Base-by-base conservation (phyloP, 106 monocot species). In the Dendrobium catenatum region DNA sequence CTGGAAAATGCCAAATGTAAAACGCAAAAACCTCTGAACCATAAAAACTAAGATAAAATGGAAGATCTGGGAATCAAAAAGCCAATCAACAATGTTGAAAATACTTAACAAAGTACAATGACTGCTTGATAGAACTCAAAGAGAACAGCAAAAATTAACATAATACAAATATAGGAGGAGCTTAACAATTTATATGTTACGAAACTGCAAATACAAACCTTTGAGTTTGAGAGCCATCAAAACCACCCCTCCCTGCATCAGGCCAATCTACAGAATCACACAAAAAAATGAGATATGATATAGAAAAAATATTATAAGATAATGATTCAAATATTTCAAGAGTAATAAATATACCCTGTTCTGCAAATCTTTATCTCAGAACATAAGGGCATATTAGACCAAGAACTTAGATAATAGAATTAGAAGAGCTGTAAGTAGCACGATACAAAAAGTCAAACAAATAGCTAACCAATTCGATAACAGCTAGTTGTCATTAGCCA, bases 211-310 rank as follows among this genome's bases (percentile, higher is more conserved):
- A 74, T n/a, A 76, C 76, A 48, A 49, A 76, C 76, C 76, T 46
- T 46, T 76, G 76, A 76, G 46, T 48, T 9, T 76, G 76, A 76
- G 76, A 27, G 11, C 76, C 91, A 78, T 77, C 81, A 72, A 78
- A 83, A 37, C 80, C 89, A 72, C 84, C 85, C 83, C 84, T 89
- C 73, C 94, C 90, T 18, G 85, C 78, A 76, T 92, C 94, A 72
- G 79, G 77, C 92, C 88, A 90, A 77, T 88, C 90, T 90, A 82
- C 27, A 72, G 19, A 79, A 79, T 78, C 40, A 44, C 0, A 56
- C 7, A 83, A 56, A 77, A 42, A 31, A 47, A 48, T 7, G 16
- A 41, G 58, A 37, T 42, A 74, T 44, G 13, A 44, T 20, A 42
- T 42, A 78, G 4, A 19, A 1, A 26, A 37, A 54, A 59, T 16